Conservation (phyloP, 805 yeast genomes). For the Starmerella apis region DNA sequence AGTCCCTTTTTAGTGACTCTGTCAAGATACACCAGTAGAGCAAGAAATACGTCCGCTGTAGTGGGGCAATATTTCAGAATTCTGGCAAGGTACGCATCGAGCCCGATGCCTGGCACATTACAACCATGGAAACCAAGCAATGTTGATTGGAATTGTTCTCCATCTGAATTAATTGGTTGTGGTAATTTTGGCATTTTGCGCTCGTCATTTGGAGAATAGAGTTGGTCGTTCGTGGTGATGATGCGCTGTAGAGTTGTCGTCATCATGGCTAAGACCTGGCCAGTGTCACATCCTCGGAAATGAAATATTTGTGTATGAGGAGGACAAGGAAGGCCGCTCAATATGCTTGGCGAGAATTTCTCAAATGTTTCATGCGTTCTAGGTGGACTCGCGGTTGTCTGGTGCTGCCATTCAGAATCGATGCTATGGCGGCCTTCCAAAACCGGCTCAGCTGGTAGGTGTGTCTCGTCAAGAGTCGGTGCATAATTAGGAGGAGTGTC, state of each 20-base stretch:
- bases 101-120: conserved; percentile 88
- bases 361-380: not conserved
- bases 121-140: conserved; percentile 91
- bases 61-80: conserved; percentile 95
- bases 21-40: conserved; percentile 86
- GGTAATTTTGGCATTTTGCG: conserved; percentile 20
- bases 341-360: conserved; percentile 15
- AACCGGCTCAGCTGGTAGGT: conserved; percentile 20
- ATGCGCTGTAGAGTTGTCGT: conserved; percentile 76
- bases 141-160: conserved; percentile 21
- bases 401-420: conserved; percentile 15
- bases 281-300: conserved; percentile 73
- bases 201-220: conserved; percentile 50
- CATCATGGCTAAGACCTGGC: conserved; percentile 72
- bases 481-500: conserved; percentile 3
- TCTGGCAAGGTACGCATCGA: conserved; percentile 80
- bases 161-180: conserved; percentile 26
- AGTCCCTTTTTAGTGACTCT: conserved; percentile 70
- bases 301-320: conserved; percentile 35
- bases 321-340: conserved; percentile 16
- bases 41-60: conserved; percentile 90
- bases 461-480: not conserved
- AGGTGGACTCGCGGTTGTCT: conserved; percentile 20
- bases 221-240: conserved; percentile 76
- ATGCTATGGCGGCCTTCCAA: conserved; percentile 14